These are phyloP conservation scores for Penicillium herquei DNA, from an alignment of 495 filamentous ascomycete species.

Conservation along the genomic window DNA sequence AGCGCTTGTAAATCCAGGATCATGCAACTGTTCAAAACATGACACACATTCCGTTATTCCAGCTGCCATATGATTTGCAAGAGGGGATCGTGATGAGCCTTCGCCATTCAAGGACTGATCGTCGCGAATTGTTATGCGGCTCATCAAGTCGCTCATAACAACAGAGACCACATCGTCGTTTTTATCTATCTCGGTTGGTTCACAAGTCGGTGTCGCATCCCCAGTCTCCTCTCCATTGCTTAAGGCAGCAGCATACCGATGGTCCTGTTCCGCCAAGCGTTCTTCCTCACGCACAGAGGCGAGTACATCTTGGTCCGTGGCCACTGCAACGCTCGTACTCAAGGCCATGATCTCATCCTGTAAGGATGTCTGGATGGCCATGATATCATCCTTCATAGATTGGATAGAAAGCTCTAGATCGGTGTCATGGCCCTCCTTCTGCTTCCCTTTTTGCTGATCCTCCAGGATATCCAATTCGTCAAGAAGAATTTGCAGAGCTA, in stretches of 20 bases:
- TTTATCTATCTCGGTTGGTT: neutral
- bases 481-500: neutral
- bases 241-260: neutral
- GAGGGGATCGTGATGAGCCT: neutral
- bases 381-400: neutral
- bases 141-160: neutral
- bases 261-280: neutral
- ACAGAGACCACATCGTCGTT: neutral
- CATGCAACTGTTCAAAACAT: conserved; percentile 7
- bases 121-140: neutral
- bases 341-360: neutral
- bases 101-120: neutral
- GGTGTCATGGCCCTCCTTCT: neutral
- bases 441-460: neutral
- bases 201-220: neutral
- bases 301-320: conserved; percentile 3
- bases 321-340: conserved; percentile 5
- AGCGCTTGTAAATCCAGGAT: neutral
- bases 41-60: conserved; percentile 5
- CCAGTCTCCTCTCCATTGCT: neutral
- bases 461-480: neutral
- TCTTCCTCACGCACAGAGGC: neutral
- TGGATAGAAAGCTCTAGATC: neutral
- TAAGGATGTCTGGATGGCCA: neutral
- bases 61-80: neutral